phyloP scores from a whole-genome alignment of 306 rosid genomes.

The Coriaria nepalensis region DNA sequence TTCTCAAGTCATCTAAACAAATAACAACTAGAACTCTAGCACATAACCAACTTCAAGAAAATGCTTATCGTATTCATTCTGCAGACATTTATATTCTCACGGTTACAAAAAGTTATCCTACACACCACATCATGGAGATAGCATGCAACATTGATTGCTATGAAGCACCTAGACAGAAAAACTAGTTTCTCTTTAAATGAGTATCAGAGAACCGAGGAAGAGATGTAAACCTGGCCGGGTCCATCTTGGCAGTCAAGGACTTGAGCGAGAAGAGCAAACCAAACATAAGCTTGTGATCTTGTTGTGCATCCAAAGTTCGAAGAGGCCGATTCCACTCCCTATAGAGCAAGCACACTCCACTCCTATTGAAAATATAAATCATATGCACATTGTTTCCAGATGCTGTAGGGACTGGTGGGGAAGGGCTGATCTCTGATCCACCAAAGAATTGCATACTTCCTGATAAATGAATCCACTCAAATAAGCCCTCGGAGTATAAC shows the following conservation, averaged over 20 bases:
- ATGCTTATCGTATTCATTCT: too few species aligned
- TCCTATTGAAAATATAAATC: constrained; percentile 82
- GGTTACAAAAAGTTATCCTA: too few species aligned
- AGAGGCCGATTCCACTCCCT: constrained; percentile 93
- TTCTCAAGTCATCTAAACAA: too few species aligned
- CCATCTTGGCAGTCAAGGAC: constrained; percentile 93
- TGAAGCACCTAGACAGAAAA: not conserved
- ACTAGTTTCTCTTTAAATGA: not conserved
- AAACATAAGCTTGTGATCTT: constrained; percentile 96
- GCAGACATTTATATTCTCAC: too few species aligned
- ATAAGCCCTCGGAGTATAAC: not conserved
- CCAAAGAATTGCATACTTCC: constrained; percentile 87
- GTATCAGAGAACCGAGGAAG: not conserved
- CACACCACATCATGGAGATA: too few species aligned
- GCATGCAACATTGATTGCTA: too few species aligned
- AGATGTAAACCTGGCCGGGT: constrained; percentile 35
- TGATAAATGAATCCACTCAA: not conserved
- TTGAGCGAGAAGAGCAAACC: constrained; percentile 92
- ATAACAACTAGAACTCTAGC: too few species aligned
- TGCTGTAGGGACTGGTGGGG: constrained; percentile 68
- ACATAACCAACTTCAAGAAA: too few species aligned
- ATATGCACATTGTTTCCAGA: constrained; percentile 87
- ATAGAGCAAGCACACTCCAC: constrained; percentile 84
- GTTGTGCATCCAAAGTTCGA: constrained; percentile 65
- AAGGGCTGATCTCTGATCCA: constrained; percentile 92